phyloP scores from a whole-genome alignment of 805 yeast species.

The Suhomyces sp. region DNA sequence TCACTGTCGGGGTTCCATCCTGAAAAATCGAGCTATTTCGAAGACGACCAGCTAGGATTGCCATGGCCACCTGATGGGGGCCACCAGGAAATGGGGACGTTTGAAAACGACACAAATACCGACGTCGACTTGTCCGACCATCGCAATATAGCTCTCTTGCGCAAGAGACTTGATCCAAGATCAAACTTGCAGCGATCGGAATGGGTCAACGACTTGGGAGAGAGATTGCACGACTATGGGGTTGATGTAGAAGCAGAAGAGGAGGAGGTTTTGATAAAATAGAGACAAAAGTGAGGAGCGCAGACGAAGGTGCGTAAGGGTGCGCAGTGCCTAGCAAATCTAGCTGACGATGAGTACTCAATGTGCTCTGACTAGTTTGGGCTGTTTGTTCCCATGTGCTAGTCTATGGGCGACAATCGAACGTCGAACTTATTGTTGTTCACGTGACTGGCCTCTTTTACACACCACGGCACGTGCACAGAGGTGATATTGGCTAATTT shows the following conservation, averaged over 20 bases:
- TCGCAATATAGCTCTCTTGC: slow-evolving; percentile 21
- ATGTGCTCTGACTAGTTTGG: too few relatives aligned
- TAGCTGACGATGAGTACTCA: too few relatives aligned
- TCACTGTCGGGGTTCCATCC: slow-evolving; percentile 54
- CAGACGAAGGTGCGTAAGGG: too few relatives aligned
- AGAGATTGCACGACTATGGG: slow-evolving; percentile 77
- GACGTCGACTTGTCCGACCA: slow-evolving; percentile 5
- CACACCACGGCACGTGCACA: slow-evolving; percentile 1
- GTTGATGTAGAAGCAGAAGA: slow-evolving; percentile 72
- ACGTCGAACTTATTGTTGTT: too few relatives aligned
- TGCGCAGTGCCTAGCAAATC: too few relatives aligned
- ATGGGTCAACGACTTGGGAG: slow-evolving; percentile 85
- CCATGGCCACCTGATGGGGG: slow-evolving; percentile 97
- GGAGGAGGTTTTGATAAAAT: background rate
- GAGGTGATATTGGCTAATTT: slow-evolving; percentile 1
- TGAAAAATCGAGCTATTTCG: slow-evolving; percentile 46
- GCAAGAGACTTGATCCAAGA: slow-evolving; percentile 37
- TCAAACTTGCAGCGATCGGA: slow-evolving; percentile 37
- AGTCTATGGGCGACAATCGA: too few relatives aligned
- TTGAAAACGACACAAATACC: slow-evolving; percentile 10
- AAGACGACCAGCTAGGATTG: slow-evolving; percentile 56
- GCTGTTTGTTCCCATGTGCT: too few relatives aligned
- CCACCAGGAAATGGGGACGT: slow-evolving; percentile 27
- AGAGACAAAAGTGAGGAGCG: too few relatives aligned
- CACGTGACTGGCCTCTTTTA: background rate